Percentiles rank a stretch among this genome's conserved stretches.
Conservation (phyloP, 2,329 filamentous ascomycete genomes). For the Cladophialophora exuberans region DNA sequence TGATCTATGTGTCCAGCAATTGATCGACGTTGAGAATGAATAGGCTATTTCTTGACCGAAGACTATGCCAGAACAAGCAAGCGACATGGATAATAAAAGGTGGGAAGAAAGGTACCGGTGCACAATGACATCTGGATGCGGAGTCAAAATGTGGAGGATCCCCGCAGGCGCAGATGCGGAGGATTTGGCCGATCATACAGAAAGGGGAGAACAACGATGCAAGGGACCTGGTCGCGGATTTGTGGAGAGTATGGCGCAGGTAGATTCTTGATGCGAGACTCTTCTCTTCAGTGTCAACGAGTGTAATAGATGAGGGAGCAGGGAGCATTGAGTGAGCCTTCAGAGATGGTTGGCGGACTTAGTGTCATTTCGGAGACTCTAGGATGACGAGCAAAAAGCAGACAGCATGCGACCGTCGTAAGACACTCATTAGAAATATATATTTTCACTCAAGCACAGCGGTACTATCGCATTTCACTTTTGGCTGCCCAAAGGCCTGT, state of each 20-base stretch:
- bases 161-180: not conserved
- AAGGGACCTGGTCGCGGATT: not conserved
- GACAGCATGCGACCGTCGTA: too few species aligned
- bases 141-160: conserved; percentile 3
- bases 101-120: not conserved
- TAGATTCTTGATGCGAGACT: too few species aligned
- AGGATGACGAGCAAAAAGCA: too few species aligned
- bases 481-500: too few species aligned
- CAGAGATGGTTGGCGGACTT: too few species aligned
- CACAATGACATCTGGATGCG: not conserved
- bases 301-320: too few species aligned
- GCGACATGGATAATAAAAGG: not conserved
- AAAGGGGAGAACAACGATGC: conserved; percentile 7
- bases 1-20: not conserved
- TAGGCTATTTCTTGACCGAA: not conserved
- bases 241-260: not conserved
- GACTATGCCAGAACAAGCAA: not conserved
- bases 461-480: too few species aligned
- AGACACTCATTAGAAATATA: too few species aligned
- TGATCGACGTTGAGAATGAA: conserved; percentile 2
- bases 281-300: too few species aligned
- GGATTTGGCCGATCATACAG: not conserved
- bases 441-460: too few species aligned
- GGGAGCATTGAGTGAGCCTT: too few species aligned
- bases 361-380: too few species aligned